Conservation (phyloP, 352 stramenopile genomes). For the Globisporangium takayamanum region DNA sequence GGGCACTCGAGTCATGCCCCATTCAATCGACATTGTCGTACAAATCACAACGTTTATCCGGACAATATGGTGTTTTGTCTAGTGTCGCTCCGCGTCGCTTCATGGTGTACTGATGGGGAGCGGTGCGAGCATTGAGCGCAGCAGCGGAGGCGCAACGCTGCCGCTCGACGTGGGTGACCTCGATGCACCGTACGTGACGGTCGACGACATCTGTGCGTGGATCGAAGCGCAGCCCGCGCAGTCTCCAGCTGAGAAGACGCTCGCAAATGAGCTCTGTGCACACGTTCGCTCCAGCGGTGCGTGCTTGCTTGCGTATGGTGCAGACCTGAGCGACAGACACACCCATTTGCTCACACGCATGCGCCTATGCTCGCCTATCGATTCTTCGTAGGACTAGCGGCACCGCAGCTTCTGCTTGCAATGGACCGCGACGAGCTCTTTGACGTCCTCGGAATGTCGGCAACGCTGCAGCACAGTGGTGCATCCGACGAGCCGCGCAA, state of each 20-base stretch:
- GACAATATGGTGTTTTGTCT: too few species aligned
- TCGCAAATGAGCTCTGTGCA: slow-evolving; percentile 8
- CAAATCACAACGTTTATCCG: too few species aligned
- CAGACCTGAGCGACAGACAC: neutral
- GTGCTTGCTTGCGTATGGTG: neutral
- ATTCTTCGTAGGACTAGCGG: slow-evolving; percentile 12
- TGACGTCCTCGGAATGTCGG: slow-evolving; percentile 4
- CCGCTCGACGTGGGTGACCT: neutral
- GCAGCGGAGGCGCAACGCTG: slow-evolving; percentile 6
- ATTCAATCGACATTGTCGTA: too few species aligned
- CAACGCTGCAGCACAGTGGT: neutral
- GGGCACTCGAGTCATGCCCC: too few species aligned
- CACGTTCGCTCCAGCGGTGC: slow-evolving; percentile 14
- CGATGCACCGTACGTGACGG: slow-evolving; percentile 12
- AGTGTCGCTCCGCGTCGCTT: too few species aligned
- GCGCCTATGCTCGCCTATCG: neutral
- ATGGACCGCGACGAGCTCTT: slow-evolving; percentile 26
- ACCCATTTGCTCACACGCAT: neutral
- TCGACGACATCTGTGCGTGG: slow-evolving; percentile 27
- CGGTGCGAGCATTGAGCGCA: slow-evolving; percentile 15
- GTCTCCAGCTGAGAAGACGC: neutral
- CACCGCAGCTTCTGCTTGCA: slow-evolving; percentile 17
- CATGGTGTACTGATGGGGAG: slow-evolving; percentile 17
- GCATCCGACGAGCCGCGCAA: slow-evolving; percentile 10
- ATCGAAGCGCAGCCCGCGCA: slow-evolving; percentile 14